Evolutionary conservation across 2,329 filamentous ascomycete species (phyloP).

Genomic region (Rhynchosporium graminicola): DNA sequence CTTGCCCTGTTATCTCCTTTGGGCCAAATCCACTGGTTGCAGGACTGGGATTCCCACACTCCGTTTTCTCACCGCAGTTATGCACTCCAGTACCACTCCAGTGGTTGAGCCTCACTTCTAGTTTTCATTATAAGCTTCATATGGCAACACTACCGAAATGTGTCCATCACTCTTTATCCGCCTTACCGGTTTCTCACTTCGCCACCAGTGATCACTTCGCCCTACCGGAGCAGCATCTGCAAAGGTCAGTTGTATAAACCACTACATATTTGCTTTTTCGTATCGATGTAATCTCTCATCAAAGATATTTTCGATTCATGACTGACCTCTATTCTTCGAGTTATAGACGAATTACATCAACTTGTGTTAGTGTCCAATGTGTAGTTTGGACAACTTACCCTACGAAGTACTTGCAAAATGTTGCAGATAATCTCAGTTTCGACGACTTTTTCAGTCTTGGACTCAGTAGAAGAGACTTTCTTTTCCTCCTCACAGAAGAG

Average conservation of each 20-base stretch:
- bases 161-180: too few relatives aligned
- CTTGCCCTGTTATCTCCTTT: too few relatives aligned
- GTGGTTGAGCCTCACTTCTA: too few relatives aligned
- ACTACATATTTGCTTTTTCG: background rate
- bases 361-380: slow-evolving; percentile 30
- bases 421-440: slow-evolving; percentile 35
- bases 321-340: background rate
- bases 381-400: slow-evolving; percentile 34
- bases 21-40: too few relatives aligned
- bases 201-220: too few relatives aligned
- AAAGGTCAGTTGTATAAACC: slow-evolving; percentile 1
- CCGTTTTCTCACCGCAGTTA: too few relatives aligned
- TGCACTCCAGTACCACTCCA: too few relatives aligned
- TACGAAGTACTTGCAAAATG: slow-evolving; percentile 39
- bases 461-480: slow-evolving; percentile 32
- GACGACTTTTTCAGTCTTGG: slow-evolving; percentile 40
- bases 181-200: too few relatives aligned
- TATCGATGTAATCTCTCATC: background rate
- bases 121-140: too few relatives aligned
- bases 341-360: slow-evolving; percentile 9
- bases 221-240: background rate
- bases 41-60: too few relatives aligned
- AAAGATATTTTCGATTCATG: background rate
- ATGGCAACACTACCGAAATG: too few relatives aligned
- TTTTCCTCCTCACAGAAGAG: slow-evolving; percentile 36